Conservation (phyloP, 1,284 basidiomycete species). For the Wallemia ichthyophaga region DNA sequence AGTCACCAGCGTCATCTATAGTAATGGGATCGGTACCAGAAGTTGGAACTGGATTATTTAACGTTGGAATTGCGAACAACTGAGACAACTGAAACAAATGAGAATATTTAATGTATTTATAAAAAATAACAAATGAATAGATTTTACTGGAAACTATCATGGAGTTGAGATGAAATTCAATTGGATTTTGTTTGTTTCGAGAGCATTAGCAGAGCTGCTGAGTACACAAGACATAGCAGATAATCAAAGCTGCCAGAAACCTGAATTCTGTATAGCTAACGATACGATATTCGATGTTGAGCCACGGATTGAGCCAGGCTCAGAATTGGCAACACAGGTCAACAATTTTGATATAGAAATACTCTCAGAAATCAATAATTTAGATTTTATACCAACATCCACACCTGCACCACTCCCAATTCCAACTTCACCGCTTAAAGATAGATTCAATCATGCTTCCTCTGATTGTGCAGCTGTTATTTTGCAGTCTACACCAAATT, state of each 20-base stretch:
- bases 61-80: conserved; percentile 80
- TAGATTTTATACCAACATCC: background rate
- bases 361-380: background rate
- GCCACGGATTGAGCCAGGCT: too few relatives aligned
- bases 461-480: background rate
- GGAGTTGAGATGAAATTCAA: background rate
- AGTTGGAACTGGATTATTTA: conserved; percentile 85
- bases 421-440: background rate
- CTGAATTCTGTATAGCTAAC: background rate
- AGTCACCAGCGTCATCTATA: conserved; percentile 91
- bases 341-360: background rate
- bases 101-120: background rate
- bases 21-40: conserved; percentile 96
- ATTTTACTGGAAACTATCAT: background rate
- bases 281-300: background rate
- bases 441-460: background rate
- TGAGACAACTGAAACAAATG: conserved; percentile 32
- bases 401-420: background rate
- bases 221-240: background rate
- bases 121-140: background rate
- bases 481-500: background rate
- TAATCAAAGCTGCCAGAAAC: background rate
- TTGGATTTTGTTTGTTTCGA: background rate
- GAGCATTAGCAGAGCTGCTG: background rate
- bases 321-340: too few relatives aligned